phyloP scores from a whole-genome alignment of 2,329 filamentous ascomycete genomes.

The Leptographium wingfieldii region DNA sequence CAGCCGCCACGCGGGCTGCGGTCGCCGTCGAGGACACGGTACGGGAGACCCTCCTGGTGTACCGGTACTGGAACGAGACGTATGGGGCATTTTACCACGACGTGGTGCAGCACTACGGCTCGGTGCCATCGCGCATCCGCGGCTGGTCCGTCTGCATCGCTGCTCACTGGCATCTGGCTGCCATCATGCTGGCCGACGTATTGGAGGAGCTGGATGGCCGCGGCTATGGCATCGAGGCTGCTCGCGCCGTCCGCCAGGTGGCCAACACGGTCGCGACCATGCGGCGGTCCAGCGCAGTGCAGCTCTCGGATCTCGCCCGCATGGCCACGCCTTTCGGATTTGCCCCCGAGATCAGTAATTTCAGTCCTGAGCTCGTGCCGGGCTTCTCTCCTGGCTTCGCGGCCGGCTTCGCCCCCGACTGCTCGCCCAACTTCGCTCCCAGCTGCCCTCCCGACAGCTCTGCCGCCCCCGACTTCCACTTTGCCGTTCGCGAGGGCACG shows the following conservation, averaged over 20 bases:
- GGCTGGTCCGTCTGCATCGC: slow-evolving; percentile 47
- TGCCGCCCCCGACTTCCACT: slow-evolving; percentile 29
- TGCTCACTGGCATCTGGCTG: slow-evolving; percentile 45
- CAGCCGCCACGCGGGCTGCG: slow-evolving; percentile 5
- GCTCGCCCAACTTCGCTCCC: too few species aligned
- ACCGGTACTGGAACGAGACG: slow-evolving; percentile 40
- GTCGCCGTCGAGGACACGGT: slow-evolving; percentile 34
- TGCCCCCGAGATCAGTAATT: not conserved
- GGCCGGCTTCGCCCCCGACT: not conserved
- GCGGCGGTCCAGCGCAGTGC: slow-evolving; percentile 28
- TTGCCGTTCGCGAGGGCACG: slow-evolving; percentile 39
- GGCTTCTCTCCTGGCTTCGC: not conserved
- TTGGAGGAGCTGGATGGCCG: slow-evolving; percentile 36
- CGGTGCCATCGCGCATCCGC: slow-evolving; percentile 38
- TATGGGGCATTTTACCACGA: slow-evolving; percentile 40
- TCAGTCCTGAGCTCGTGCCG: too few species aligned
- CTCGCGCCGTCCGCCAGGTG: slow-evolving; percentile 16
- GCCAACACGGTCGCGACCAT: slow-evolving; percentile 26
- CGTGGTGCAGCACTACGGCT: slow-evolving; percentile 34
- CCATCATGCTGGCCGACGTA: slow-evolving; percentile 40
- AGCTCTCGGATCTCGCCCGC: slow-evolving; percentile 35
- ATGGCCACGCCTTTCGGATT: slow-evolving; percentile 23
- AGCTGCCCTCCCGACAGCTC: not conserved
- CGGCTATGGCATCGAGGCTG: slow-evolving; percentile 15
- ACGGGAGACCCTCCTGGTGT: slow-evolving; percentile 32